Evolutionary conservation across 1,284 basidiomycete species (phyloP).

Genomic region (Apiotrichum gamsii): DNA sequence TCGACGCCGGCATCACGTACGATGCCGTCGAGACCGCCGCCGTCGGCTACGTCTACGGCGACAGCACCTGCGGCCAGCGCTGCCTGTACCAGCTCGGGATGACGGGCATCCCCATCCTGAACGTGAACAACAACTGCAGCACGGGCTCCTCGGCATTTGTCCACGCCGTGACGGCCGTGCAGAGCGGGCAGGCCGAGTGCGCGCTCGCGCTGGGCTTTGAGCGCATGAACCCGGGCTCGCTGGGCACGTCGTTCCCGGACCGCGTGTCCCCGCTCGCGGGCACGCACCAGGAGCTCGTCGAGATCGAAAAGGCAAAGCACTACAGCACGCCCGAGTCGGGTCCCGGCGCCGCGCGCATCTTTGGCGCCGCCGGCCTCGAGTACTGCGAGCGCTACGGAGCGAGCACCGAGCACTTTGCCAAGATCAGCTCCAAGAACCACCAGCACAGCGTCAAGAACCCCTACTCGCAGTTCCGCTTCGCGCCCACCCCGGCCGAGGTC

Average conservation of each 20-base stretch:
- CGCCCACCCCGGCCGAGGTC: conserved; percentile 11
- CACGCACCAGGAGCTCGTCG: conserved; percentile 8
- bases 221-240: conserved; percentile 18
- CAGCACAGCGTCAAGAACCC: conserved; percentile 17
- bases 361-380: conserved; percentile 18
- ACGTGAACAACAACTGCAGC: conserved; percentile 22
- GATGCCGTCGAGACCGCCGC: conserved; percentile 14
- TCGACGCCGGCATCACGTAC: conserved; percentile 18
- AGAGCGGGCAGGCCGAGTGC: conserved; percentile 16
- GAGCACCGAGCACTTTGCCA: conserved; percentile 11
- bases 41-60: conserved; percentile 19
- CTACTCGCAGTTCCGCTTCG: conserved; percentile 23
- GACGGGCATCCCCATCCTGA: conserved; percentile 19
- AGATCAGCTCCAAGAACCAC: conserved; percentile 21
- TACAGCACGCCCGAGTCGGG: conserved; percentile 12
- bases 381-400: conserved; percentile 16
- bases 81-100: conserved; percentile 20
- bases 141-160: conserved; percentile 18
- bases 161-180: conserved; percentile 5
- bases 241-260: conserved; percentile 11
- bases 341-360: conserved; percentile 14
- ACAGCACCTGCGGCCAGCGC: conserved; percentile 19
- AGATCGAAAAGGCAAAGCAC: conserved; percentile 14
- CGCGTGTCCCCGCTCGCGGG: conserved; percentile 12
- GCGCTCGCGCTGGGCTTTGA: conserved; percentile 18